Conservation (phyloP, 1,284 basidiomycete genomes). For the Erythrobasidium hasegawianum region DNA sequence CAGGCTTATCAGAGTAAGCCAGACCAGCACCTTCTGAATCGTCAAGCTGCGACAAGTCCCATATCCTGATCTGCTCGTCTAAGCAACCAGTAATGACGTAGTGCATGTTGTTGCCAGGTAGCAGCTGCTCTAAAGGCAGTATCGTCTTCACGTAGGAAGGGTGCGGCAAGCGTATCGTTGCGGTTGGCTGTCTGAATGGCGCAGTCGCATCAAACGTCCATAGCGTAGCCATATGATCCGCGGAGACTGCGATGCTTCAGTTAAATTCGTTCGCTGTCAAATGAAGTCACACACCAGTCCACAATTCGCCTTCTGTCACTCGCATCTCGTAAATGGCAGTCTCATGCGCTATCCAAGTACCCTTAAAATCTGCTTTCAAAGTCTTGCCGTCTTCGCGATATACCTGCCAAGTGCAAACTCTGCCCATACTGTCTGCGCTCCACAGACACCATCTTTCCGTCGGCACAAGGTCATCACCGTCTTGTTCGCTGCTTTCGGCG, state of each 20-base stretch:
- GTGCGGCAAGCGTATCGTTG: conserved; percentile 60
- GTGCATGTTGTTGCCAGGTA: conserved; percentile 57
- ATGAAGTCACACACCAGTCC: no score
- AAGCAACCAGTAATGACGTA: conserved; percentile 69
- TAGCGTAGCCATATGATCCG: conserved; percentile 75
- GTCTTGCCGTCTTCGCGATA: conserved; percentile 46
- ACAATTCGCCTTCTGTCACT: conserved; percentile 64
- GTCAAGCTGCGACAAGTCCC: conserved; percentile 39
- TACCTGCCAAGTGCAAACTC: conserved; percentile 69
- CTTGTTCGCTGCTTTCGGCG: conserved; percentile 5
- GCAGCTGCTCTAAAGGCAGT: conserved; percentile 62
- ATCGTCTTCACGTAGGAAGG: conserved; percentile 66
- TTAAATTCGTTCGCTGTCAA: no score
- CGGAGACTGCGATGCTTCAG: conserved; percentile 74
- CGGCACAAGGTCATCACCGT: conserved; percentile 14
- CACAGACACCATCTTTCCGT: conserved; percentile 53
- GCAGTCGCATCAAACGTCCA: conserved; percentile 47
- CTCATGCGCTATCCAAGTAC: conserved; percentile 50
- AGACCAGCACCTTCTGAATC: conserved; percentile 30
- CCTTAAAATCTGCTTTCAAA: conserved; percentile 52
- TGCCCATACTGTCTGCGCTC: conserved; percentile 80
- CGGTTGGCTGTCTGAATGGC: conserved; percentile 49
- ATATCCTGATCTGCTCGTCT: conserved; percentile 71
- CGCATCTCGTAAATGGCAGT: conserved; percentile 73
- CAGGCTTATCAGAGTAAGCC: neutral